Percentiles rank a stretch among this genome's conserved stretches.
Conservation (phyloP, 768 basidiomycete genomes). For the Lyophyllum atratum region DNA sequence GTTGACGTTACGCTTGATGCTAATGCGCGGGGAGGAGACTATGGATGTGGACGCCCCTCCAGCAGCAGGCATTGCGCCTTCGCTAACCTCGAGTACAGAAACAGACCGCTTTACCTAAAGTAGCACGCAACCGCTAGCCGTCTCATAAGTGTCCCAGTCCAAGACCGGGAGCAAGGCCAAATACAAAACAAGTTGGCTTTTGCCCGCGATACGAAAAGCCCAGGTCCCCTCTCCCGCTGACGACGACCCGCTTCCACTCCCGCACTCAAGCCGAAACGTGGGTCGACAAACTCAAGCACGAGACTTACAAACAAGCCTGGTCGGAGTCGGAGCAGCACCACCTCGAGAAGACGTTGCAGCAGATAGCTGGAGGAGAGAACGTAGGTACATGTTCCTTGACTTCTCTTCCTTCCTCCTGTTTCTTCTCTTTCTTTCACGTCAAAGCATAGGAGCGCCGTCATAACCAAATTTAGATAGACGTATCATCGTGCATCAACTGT, state of each 20-base stretch:
- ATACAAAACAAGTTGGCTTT: too few relatives aligned
- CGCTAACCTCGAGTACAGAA: too few relatives aligned
- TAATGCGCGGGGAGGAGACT: neutral
- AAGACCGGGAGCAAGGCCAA: neutral
- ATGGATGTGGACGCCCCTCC: too few relatives aligned
- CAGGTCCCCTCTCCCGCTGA: neutral
- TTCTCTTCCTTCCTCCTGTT: neutral
- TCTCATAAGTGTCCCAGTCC: neutral
- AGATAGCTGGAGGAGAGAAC: conserved; percentile 77
- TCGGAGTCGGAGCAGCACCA: conserved; percentile 74
- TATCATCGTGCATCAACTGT: too few relatives aligned
- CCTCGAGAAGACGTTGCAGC: conserved; percentile 70
- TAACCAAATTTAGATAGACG: too few relatives aligned
- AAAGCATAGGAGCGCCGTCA: too few relatives aligned
- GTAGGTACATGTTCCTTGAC: conserved; percentile 63
- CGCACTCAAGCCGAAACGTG: conserved; percentile 8
- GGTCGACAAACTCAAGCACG: conserved; percentile 49
- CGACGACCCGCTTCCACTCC: neutral
- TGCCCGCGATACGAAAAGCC: too few relatives aligned
- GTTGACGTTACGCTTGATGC: neutral
- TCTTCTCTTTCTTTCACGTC: too few relatives aligned
- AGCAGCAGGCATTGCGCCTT: too few relatives aligned
- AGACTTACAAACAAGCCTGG: conserved; percentile 88
- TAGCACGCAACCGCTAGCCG: neutral
- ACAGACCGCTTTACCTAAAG: neutral